phyloP scores from a whole-genome alignment of 192 early-diverging fungal species.

The Coemansia sp. region DNA sequence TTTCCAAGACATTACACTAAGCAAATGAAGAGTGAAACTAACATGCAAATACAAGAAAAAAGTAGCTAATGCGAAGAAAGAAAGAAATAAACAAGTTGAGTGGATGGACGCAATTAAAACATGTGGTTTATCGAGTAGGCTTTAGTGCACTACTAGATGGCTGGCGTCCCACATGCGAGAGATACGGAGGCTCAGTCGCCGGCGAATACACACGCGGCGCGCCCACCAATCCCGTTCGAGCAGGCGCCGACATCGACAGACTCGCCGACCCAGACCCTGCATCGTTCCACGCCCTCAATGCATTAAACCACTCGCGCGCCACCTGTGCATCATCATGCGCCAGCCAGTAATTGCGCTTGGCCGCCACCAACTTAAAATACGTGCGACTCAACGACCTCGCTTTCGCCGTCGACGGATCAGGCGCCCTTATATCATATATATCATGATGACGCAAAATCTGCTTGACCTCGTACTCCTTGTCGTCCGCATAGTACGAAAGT shows the following conservation, averaged over 20 bases:
- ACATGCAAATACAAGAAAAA: conserved; percentile 1
- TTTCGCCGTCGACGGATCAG: conserved; percentile 50
- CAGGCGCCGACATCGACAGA: background rate
- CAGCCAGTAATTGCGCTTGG: conserved; percentile 54
- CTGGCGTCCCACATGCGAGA: background rate
- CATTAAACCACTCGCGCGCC: conserved; percentile 43
- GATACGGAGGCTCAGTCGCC: background rate
- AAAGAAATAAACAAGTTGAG: background rate
- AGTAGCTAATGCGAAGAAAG: background rate
- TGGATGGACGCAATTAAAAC: background rate
- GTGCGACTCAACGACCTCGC: conserved; percentile 39
- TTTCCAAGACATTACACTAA: too few species aligned
- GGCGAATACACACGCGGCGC: conserved; percentile 5
- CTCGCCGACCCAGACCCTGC: background rate
- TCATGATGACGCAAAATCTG: conserved; percentile 45
- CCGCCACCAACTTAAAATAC: conserved; percentile 46
- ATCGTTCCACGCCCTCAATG: conserved; percentile 33
- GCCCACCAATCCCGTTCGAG: background rate
- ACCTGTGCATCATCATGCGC: conserved; percentile 35
- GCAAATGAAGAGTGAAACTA: background rate
- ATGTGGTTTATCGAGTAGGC: background rate
- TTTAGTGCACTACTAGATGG: background rate
- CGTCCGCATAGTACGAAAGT: conserved; percentile 50
- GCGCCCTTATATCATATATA: conserved; percentile 45
- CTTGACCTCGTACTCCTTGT: conserved; percentile 51